Evolutionary conservation across 2,329 filamentous ascomycete species (phyloP).

Genomic region (Sclerotinia nivalis): DNA sequence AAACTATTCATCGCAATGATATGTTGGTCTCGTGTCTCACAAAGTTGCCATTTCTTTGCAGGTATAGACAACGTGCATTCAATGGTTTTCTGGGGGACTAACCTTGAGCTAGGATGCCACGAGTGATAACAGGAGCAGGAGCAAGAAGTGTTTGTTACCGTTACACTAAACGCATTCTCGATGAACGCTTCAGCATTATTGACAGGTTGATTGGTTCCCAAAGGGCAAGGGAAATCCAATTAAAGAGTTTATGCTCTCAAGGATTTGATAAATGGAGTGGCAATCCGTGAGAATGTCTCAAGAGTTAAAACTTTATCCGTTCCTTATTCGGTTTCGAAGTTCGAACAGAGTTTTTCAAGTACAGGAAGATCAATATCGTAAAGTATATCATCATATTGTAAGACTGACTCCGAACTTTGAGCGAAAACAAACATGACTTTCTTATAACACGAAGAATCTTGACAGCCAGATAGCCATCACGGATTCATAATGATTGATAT

Average conservation of each 20-base stretch:
- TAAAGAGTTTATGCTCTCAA: not conserved
- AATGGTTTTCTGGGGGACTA: not conserved
- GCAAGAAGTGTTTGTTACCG: constrained; percentile 1
- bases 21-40: constrained; percentile 1
- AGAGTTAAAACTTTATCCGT: not conserved
- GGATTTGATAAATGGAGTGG: not conserved
- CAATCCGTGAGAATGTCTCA: constrained; percentile 15
- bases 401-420: not conserved
- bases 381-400: not conserved
- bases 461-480: not conserved
- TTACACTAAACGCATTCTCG: not conserved
- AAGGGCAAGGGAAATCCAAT: not conserved
- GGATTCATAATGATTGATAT: not conserved
- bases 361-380: not conserved
- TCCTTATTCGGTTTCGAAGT: not conserved
- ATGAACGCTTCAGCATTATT: constrained; percentile 18
- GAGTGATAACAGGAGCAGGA: constrained; percentile 7
- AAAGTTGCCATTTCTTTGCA: not conserved
- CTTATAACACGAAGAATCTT: not conserved
- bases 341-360: not conserved
- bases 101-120: constrained; percentile 13
- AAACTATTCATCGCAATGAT: not conserved
- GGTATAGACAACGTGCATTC: constrained; percentile 5
- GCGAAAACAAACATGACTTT: not conserved
- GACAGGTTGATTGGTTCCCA: constrained; percentile 5